Percentiles rank a stretch among this genome's conserved stretches.
phyloP scores from a whole-genome alignment of 305 asterid genomes.

The Solanum hybrid region DNA sequence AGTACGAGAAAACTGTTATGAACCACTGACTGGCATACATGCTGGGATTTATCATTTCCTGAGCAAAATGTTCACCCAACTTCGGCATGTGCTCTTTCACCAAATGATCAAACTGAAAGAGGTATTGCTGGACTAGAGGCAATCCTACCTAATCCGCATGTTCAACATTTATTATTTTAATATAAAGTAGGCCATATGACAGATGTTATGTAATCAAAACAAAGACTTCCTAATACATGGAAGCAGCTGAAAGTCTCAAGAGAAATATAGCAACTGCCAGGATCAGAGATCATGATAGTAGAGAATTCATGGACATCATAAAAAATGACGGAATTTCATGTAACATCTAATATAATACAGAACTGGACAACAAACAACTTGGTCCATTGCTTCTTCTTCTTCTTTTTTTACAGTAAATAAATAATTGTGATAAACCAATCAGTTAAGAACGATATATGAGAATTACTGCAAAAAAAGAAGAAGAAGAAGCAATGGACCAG shows the following conservation, averaged over 20 bases:
- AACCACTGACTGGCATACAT: constrained; percentile 99
- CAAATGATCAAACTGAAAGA: constrained; percentile 67
- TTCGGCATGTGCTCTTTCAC: constrained; percentile 70
- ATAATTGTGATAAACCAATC: too few species aligned
- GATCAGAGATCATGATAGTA: background rate
- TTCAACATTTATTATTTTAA: constrained; percentile 2
- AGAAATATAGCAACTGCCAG: background rate
- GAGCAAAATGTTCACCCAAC: constrained; percentile 79
- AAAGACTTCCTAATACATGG: background rate
- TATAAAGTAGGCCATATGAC: background rate
- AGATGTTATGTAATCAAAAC: background rate
- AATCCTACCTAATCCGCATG: constrained; percentile 67
- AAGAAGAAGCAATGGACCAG: background rate
- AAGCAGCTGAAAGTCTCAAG: background rate
- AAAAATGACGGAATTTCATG: background rate
- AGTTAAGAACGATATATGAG: too few species aligned
- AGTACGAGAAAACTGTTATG: constrained; percentile 88
- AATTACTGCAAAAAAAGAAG: too few species aligned
- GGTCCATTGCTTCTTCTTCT: too few species aligned
- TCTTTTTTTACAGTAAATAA: too few species aligned
- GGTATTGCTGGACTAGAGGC: constrained; percentile 97
- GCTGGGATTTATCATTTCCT: constrained; percentile 95
- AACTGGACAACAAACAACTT: background rate
- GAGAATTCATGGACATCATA: background rate
- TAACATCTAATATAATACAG: background rate